Evolutionary conservation across 140 eudicot species (phyloP).

Genomic region (Stevia rebaudiana): DNA sequence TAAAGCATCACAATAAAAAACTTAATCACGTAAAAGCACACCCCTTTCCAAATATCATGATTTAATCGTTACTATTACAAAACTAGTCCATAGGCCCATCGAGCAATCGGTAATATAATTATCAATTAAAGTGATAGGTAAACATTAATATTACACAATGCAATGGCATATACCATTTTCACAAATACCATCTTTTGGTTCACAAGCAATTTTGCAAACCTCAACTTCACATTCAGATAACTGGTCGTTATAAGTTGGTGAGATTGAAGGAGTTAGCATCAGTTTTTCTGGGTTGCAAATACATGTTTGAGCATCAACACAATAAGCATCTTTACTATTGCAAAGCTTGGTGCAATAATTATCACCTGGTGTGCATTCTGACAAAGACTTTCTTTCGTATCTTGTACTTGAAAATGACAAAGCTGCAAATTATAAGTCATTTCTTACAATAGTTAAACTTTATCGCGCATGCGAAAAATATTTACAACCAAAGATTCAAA

Average conservation of each 20-base stretch:
- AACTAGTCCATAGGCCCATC: no score
- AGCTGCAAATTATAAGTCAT: background rate
- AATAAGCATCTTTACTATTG: background rate
- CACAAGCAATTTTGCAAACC: background rate
- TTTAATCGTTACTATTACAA: no score
- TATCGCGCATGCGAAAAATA: no score
- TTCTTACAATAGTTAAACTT: no score
- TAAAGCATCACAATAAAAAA: no score
- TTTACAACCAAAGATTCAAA: background rate
- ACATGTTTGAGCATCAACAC: background rate
- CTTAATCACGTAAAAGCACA: no score
- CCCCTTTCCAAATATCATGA: no score
- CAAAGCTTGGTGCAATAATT: background rate
- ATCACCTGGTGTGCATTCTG: background rate
- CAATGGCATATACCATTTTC: background rate
- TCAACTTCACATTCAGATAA: background rate
- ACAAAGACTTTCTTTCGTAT: background rate
- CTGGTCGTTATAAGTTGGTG: background rate
- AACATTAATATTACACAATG: no score
- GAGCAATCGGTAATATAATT: no score
- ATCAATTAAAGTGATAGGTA: no score
- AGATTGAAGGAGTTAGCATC: background rate
- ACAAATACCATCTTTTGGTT: background rate
- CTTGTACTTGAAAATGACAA: background rate
- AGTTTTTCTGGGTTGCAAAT: background rate